Base-by-base conservation (phyloP, 176 grass and related monocot genomes). In the Oryza australiensis region DNA sequence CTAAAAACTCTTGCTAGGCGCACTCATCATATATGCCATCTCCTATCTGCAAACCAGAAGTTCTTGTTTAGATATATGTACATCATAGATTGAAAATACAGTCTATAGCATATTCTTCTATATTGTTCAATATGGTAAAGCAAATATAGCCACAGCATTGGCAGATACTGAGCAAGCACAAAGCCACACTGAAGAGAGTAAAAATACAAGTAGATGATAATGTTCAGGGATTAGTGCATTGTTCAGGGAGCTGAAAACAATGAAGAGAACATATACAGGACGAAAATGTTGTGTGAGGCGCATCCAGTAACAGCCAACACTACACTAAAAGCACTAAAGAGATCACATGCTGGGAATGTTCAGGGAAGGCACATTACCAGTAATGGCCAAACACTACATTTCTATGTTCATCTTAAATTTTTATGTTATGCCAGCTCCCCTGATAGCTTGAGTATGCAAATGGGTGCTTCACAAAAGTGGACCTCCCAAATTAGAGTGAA, bases 1-100 rank as follows among this genome's bases (percentile, higher is more conserved):
- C 16, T 20, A 34, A 66, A 49, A 43, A 6, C 30, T 35, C 55
- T 85, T 85, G 51, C 68, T 80, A 29, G 8, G 40, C 38, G 26
- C 23, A 59, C 66, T 12, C 60, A 74, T 97, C 86, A 98, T 78
- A 92, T 93, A 72, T 94, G 84, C 95, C 95, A 98, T 78, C 86
- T 93, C 82, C 80, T 94, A 76, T 98, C 95, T 98, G 90, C 75
- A 83, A 9, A 51, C 7, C 29, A 57, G 3, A 87, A 77, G 3
- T 16, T 53, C 3, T 3, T 3, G 23, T 67, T 63, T 59, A 20
- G 11, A 71, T 26, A 71, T 26, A 41, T 11, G 26, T 55, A 40
- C 41, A 66, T 51, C 23, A 62, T 68, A 15, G 24, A 69, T 5
- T 14, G 28, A 12, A 42, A 85, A 85, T 63, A 49, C 22, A 62